A percentile compares a stretch with the other conserved stretches of the same genome.
These are phyloP conservation scores for Curvularia hawaiiensis DNA, from an alignment of 2,329 filamentous ascomycete genomes.

Conservation along the genomic window DNA sequence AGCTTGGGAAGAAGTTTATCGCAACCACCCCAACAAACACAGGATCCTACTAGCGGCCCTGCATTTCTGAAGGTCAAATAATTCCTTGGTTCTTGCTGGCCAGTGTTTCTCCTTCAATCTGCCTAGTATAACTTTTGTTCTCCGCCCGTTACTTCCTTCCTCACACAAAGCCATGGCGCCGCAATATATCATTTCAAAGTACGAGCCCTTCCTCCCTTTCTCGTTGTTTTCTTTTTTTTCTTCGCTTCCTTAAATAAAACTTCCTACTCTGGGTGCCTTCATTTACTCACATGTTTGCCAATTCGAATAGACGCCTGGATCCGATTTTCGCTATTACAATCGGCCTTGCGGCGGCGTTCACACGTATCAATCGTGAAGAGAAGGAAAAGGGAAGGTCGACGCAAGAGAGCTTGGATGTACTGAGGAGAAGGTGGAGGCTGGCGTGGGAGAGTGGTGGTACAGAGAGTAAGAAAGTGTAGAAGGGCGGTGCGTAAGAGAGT, in stretches of 20 bases:
- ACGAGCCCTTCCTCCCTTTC: constrained; percentile 7
- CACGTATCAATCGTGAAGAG: constrained; percentile 53
- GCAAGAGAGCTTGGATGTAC: constrained; percentile 46
- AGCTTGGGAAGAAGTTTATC: constrained; percentile 21
- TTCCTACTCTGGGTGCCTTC: background rate
- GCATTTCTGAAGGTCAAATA: background rate
- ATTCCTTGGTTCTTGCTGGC: background rate
- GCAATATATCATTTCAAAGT: constrained; percentile 54
- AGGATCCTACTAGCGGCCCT: background rate
- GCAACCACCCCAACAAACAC: constrained; percentile 12
- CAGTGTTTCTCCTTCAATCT: background rate
- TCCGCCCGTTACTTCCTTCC: background rate
- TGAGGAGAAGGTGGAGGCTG: constrained; percentile 47
- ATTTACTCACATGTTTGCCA: background rate
- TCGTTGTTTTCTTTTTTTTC: background rate
- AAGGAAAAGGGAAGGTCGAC: constrained; percentile 52
- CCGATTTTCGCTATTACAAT: constrained; percentile 57
- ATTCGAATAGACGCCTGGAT: constrained; percentile 49
- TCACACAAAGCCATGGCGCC: constrained; percentile 33
- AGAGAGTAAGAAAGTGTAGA: background rate
- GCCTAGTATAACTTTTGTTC: background rate
- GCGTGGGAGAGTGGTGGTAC: constrained; percentile 28
- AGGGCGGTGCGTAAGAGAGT: constrained; percentile 11
- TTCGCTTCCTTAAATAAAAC: background rate
- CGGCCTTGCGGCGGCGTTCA: constrained; percentile 51